phyloP scores from a whole-genome alignment of 1,284 basidiomycete genomes.

The Moniliella sp. region DNA sequence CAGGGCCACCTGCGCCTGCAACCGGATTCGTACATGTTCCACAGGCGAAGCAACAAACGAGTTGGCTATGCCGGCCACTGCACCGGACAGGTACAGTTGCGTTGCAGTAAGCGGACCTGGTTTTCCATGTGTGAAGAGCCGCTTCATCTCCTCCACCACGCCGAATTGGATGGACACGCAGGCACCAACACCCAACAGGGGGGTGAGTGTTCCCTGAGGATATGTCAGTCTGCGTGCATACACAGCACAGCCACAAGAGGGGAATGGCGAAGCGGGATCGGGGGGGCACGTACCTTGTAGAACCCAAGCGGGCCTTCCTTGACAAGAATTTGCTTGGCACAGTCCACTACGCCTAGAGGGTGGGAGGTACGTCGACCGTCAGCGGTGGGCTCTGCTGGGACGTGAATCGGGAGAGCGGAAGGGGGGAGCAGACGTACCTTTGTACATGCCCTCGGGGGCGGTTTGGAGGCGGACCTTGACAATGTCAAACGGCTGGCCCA shows the following conservation, averaged over 20 bases:
- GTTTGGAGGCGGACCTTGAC: slow-evolving; percentile 92
- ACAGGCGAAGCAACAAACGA: slow-evolving; percentile 80
- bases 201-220: slow-evolving; percentile 64
- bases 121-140: slow-evolving; percentile 50
- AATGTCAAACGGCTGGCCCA: slow-evolving; percentile 87
- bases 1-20: slow-evolving; percentile 22
- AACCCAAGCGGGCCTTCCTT: slow-evolving; percentile 82
- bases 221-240: too few species aligned
- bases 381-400: too few species aligned
- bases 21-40: slow-evolving; percentile 87
- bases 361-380: too few species aligned
- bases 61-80: slow-evolving; percentile 69
- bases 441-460: slow-evolving; percentile 64
- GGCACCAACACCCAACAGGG: slow-evolving; percentile 73
- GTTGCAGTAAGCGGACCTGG: slow-evolving; percentile 22
- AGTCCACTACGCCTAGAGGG: slow-evolving; percentile 66
- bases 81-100: slow-evolving; percentile 59
- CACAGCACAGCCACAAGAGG: too few species aligned
- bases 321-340: slow-evolving; percentile 62
- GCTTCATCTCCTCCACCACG: slow-evolving; percentile 68
- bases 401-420: too few species aligned
- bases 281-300: slow-evolving; percentile 68
- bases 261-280: too few species aligned
- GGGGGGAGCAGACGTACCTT: too few species aligned
- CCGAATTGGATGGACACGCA: slow-evolving; percentile 95